Evolutionary conservation across 352 stramenopile genomes (phyloP), one percentile per base, ranked within the genome.

Genomic region (Pythium phragmiticola): DNA sequence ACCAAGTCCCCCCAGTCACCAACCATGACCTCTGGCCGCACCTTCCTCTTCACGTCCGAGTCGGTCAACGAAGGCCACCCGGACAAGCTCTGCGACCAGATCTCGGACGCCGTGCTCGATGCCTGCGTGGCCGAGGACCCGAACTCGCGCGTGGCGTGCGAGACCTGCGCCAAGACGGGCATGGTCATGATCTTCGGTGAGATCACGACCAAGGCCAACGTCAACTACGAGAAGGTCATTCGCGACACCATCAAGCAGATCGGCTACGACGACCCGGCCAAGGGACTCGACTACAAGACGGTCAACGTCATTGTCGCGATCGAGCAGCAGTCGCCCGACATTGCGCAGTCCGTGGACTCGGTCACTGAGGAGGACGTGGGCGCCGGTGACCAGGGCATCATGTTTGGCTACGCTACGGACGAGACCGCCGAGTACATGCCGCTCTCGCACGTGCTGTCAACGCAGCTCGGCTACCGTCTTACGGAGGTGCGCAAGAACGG

Each of bases 161-260:
- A 99, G 84, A 99, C 97, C 34, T 98, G 96, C 81, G 97, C 93
- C 70, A 99, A 99, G 89, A 99, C 97, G 4, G 97, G 96, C 73
- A 99, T 99, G 90, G 96, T 99, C 65, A 99, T 99, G 96, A 98
- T 99, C 73, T 99, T 99, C 73, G 98, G 98, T 63, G 97, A 99
- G 88, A 99, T 99, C 78, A 99, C 96, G 65, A 99, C 97, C 57
- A 98, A 97, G 70, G 96, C 97, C 56, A 98, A 96, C 46, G 96
- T 99, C 47, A 99, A 99, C 82, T 99, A 99, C 86, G 98, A 99
- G 80, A 96, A 99, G 80, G 89, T 98, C 47, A 98, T 99, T 68
- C 97, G 98, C 57, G 96, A 99, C 72, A 97, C 97, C 9, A 97
- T 99, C 77, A 98, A 99, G 79, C 92, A 99, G 73, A 99, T 99